These are phyloP conservation scores for Penicillium polonicum DNA, from an alignment of 2,329 filamentous ascomycete species.

Conservation along the genomic window DNA sequence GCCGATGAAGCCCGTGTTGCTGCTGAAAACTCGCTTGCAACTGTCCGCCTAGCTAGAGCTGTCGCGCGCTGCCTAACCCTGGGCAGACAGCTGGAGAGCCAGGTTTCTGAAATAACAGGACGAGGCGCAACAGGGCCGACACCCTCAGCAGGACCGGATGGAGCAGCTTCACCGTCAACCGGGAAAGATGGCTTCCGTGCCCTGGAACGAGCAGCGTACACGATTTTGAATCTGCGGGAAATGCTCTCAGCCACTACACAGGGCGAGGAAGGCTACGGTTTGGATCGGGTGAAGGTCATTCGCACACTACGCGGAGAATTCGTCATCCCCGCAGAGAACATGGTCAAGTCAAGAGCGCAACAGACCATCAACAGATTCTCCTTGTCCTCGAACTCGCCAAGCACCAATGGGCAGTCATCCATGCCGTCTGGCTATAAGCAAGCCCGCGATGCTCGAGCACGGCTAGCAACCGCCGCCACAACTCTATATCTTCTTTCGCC, in stretches of 20 bases:
- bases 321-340: slow-evolving; percentile 69
- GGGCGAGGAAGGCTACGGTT: slow-evolving; percentile 72
- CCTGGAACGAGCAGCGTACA: slow-evolving; percentile 78
- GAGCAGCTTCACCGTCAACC: slow-evolving; percentile 24
- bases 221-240: slow-evolving; percentile 72
- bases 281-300: slow-evolving; percentile 73
- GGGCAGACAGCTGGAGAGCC: slow-evolving; percentile 82
- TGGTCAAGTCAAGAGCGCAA: slow-evolving; percentile 70
- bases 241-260: slow-evolving; percentile 65
- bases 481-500: slow-evolving; percentile 82
- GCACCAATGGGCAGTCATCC: slow-evolving; percentile 29
- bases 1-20: slow-evolving; percentile 79
- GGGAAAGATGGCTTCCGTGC: slow-evolving; percentile 71
- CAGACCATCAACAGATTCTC: slow-evolving; percentile 82
- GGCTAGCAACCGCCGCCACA: slow-evolving; percentile 70
- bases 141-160: slow-evolving; percentile 33
- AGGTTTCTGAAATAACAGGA: slow-evolving; percentile 68
- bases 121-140: slow-evolving; percentile 32
- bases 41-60: slow-evolving; percentile 71
- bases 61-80: slow-evolving; percentile 78
- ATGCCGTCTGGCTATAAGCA: slow-evolving; percentile 55
- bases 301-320: slow-evolving; percentile 68
- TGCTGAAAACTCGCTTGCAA: slow-evolving; percentile 75
- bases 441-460: slow-evolving; percentile 71
- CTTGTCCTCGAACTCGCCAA: slow-evolving; percentile 56